A percentile compares a stretch with the other conserved stretches of the same genome.
Conservation (phyloP, 805 yeast genomes). For the Ogataea pini region DNA sequence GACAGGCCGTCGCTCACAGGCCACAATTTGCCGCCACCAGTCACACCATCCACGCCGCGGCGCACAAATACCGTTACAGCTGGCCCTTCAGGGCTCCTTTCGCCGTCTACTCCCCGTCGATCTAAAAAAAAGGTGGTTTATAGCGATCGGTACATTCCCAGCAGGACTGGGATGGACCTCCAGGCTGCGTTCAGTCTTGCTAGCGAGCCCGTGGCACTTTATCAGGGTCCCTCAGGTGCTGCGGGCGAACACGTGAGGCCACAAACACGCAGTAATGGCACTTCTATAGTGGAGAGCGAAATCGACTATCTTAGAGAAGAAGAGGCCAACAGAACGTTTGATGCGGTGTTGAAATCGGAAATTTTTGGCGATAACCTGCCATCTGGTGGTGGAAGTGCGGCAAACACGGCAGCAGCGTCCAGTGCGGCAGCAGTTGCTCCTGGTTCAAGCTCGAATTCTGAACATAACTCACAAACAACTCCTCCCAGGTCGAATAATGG, state of each 20-base stretch:
- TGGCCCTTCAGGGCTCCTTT: slow-evolving; percentile 20
- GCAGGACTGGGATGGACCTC: slow-evolving; percentile 79
- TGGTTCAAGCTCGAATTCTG: background rate
- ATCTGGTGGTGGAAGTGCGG: slow-evolving; percentile 21
- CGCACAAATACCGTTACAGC: slow-evolving; percentile 2
- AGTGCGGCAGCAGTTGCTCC: slow-evolving; percentile 5
- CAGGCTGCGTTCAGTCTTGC: slow-evolving; percentile 77
- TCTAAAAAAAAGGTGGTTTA: slow-evolving; percentile 49
- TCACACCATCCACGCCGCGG: slow-evolving; percentile 26
- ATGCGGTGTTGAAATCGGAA: slow-evolving; percentile 84
- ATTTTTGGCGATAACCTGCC: slow-evolving; percentile 87
- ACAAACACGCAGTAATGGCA: slow-evolving; percentile 12
- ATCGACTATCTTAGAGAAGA: slow-evolving; percentile 68
- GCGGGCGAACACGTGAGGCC: slow-evolving; percentile 1
- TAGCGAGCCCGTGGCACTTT: slow-evolving; percentile 17
- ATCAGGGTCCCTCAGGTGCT: slow-evolving; percentile 7
- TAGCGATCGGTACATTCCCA: slow-evolving; percentile 87
- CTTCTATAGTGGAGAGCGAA: slow-evolving; percentile 50
- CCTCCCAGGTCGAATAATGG: slow-evolving; percentile 31
- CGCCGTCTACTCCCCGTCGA: slow-evolving; percentile 51
- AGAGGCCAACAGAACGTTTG: slow-evolving; percentile 85
- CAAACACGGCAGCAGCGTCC: slow-evolving; percentile 15
- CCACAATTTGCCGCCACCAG: slow-evolving; percentile 11
- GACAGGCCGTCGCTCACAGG: slow-evolving; percentile 14
- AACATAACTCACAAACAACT: slow-evolving; percentile 23